Conservation (phyloP, 768 basidiomycete genomes). For the Amanita molliuscula region DNA sequence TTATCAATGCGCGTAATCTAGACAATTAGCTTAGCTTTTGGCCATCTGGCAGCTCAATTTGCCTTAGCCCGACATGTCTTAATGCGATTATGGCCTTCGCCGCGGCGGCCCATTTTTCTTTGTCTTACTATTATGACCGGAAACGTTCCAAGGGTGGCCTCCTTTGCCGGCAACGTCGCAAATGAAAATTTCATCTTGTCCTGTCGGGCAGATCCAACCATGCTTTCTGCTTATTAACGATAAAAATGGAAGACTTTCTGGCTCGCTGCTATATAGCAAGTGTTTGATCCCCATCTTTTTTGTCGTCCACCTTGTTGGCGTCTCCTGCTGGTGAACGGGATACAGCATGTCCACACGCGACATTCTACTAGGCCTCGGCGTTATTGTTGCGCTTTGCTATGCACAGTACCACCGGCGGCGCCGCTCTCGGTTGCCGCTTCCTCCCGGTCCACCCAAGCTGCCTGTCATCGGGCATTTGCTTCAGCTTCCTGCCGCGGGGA, state of each 20-base stretch:
- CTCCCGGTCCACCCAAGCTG: constrained; percentile 19
- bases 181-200: too few relatives aligned
- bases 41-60: too few relatives aligned
- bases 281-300: not conserved
- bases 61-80: too few relatives aligned
- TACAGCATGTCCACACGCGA: not conserved
- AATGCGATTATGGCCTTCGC: too few relatives aligned
- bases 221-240: too few relatives aligned
- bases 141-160: too few relatives aligned
- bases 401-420: not conserved
- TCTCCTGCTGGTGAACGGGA: not conserved
- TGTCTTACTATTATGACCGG: too few relatives aligned
- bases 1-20: too few relatives aligned
- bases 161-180: too few relatives aligned
- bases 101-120: too few relatives aligned
- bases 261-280: not conserved
- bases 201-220: too few relatives aligned
- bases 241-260: not conserved
- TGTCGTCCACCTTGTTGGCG: not conserved
- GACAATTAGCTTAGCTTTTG: too few relatives aligned
- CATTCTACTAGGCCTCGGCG: not conserved
- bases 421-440: constrained; percentile 10
- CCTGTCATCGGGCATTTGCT: constrained; percentile 18
- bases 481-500: constrained; percentile 11
- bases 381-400: not conserved